Conservation (phyloP, 1,284 basidiomycete species). For the Puccinia brachypodii region DNA sequence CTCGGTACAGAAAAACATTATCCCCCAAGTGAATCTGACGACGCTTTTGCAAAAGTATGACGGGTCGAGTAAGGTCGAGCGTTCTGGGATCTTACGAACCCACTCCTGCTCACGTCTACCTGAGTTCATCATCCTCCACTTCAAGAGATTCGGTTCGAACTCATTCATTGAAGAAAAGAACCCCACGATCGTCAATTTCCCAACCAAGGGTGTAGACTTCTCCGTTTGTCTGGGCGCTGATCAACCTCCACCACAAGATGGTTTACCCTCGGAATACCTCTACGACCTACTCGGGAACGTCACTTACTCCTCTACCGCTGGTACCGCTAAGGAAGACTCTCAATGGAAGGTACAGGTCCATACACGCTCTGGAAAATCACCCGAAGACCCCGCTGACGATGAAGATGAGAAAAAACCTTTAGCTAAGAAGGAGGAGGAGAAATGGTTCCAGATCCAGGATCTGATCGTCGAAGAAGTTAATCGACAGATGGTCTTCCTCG, state of each 20-base stretch:
- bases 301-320: slow-evolving; percentile 88
- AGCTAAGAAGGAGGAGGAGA: slow-evolving; percentile 73
- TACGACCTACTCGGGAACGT: slow-evolving; percentile 97
- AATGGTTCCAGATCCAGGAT: slow-evolving; percentile 97
- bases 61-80: slow-evolving; percentile 68
- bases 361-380: slow-evolving; percentile 54
- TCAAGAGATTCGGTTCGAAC: slow-evolving; percentile 98
- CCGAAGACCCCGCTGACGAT: slow-evolving; percentile 58
- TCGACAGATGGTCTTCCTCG: slow-evolving; percentile 96
- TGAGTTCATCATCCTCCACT: slow-evolving; percentile 88
- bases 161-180: slow-evolving; percentile 98
- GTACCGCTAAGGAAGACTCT: slow-evolving; percentile 79
- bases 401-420: background rate
- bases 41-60: slow-evolving; percentile 95
- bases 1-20: slow-evolving; percentile 91
- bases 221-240: slow-evolving; percentile 67
- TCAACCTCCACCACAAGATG: slow-evolving; percentile 62
- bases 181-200: slow-evolving; percentile 97
- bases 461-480: slow-evolving; percentile 91
- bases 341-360: slow-evolving; percentile 92
- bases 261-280: slow-evolving; percentile 60
- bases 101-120: slow-evolving; percentile 87
- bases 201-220: slow-evolving; percentile 86
- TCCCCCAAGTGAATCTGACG: slow-evolving; percentile 91
- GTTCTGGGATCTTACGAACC: slow-evolving; percentile 74